phyloP scores from a whole-genome alignment of 176 grass and related monocot species.

The Zea luxurians region DNA sequence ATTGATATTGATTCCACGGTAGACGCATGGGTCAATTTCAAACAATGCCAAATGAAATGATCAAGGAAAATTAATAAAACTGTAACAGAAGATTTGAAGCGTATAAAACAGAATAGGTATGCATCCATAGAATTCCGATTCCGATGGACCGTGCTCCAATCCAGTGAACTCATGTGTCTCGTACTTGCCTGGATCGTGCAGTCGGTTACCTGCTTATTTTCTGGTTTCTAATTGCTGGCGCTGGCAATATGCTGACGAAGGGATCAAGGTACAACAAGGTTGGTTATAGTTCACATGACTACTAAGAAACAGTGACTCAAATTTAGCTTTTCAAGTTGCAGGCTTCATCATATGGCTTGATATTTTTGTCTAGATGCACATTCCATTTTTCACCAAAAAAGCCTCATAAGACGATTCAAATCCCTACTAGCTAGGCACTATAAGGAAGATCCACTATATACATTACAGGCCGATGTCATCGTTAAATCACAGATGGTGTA shows the following conservation, averaged over 20 bases:
- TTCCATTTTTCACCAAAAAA: conserved; percentile 16
- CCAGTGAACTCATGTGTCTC: conserved; percentile 14
- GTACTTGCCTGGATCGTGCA: not conserved
- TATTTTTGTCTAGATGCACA: not conserved
- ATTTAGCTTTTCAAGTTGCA: not conserved
- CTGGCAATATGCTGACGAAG: not conserved
- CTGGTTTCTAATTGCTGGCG: not conserved
- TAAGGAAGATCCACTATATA: not conserved
- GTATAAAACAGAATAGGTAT: not conserved
- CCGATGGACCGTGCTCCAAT: not conserved
- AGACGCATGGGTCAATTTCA: not conserved
- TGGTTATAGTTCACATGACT: not conserved
- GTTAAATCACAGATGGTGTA: not conserved
- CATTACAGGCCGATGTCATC: not conserved
- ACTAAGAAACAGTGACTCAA: not conserved
- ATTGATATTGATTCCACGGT: not conserved
- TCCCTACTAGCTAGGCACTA: not conserved
- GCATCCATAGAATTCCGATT: not conserved
- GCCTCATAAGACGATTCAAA: not conserved
- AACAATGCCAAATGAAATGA: conserved; percentile 4
- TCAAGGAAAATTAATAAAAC: not conserved
- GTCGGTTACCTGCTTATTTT: not conserved
- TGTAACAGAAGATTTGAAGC: not conserved
- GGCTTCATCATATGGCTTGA: not conserved
- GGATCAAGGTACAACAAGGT: not conserved